Percentiles rank a stretch among this genome's conserved stretches.
Evolutionary conservation across 2,329 filamentous ascomycete species (phyloP).

Genomic region (Clarireedia hainanense): DNA sequence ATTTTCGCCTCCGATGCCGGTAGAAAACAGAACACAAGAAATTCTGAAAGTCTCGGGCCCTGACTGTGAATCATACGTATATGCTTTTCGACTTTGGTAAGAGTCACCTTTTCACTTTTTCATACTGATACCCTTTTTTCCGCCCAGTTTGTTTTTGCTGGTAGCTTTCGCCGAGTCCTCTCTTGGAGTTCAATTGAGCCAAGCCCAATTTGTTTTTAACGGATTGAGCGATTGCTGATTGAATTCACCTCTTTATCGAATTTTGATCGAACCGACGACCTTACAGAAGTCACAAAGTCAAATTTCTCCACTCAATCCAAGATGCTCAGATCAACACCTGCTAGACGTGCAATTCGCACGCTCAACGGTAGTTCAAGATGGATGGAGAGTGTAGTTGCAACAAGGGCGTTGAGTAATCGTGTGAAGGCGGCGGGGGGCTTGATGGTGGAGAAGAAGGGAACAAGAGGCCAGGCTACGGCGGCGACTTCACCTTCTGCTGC

Average conservation of each 20-base stretch:
- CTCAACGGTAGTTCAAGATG: slow-evolving; percentile 28
- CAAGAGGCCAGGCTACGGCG: slow-evolving; percentile 41
- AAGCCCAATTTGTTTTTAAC: too few species aligned
- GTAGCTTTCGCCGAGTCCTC: too few species aligned
- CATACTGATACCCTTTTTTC: too few species aligned
- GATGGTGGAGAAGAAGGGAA: slow-evolving; percentile 7
- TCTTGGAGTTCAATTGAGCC: too few species aligned
- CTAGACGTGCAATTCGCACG: slow-evolving; percentile 39
- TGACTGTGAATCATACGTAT: neutral
- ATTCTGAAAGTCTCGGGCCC: neutral
- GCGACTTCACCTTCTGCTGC: slow-evolving; percentile 31
- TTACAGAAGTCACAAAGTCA: neutral
- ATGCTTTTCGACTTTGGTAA: neutral
- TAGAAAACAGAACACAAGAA: slow-evolving; percentile 2
- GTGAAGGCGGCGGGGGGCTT: slow-evolving; percentile 34
- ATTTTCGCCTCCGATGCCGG: slow-evolving; percentile 11
- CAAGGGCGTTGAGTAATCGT: slow-evolving; percentile 17
- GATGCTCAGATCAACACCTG: slow-evolving; percentile 44
- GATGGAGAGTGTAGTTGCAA: neutral
- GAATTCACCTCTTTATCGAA: neutral
- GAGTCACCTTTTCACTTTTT: neutral
- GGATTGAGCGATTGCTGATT: too few species aligned
- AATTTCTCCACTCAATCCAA: neutral
- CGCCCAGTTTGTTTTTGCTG: too few species aligned
- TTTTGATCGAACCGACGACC: neutral